Percentiles rank a stretch among this genome's conserved stretches.
These are phyloP conservation scores for Xanthoparmelia taractica DNA, from an alignment of 495 filamentous ascomycete species.

Conservation along the genomic window DNA sequence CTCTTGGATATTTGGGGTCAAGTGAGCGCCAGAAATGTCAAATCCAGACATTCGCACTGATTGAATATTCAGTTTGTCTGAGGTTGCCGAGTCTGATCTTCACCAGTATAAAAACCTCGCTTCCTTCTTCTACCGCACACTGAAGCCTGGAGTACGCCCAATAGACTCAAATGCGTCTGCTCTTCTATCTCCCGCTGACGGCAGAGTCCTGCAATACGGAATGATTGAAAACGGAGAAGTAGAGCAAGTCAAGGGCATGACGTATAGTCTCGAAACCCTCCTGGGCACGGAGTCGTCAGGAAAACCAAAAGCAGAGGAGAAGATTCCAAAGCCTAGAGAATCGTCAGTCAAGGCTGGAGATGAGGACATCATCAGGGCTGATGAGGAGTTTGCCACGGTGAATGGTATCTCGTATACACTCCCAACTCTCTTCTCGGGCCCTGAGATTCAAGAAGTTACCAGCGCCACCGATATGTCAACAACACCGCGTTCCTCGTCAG, in stretches of 20 bases:
- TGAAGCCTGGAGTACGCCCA: conserved; percentile 86
- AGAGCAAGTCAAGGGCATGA: conserved; percentile 99
- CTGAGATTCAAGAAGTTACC: conserved; percentile 30
- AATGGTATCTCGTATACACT: conserved; percentile 97
- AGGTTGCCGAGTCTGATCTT: conserved; percentile 80
- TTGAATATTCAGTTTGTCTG: conserved; percentile 51
- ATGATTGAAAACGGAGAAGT: conserved; percentile 86
- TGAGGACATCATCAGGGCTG: conserved; percentile 59
- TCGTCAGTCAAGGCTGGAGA: conserved; percentile 27
- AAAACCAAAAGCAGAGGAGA: conserved; percentile 15
- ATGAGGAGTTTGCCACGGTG: conserved; percentile 89
- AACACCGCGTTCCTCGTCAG: conserved; percentile 55
- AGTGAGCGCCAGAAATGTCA: conserved; percentile 39
- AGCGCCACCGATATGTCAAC: conserved; percentile 54
- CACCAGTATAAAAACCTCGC: conserved; percentile 87
- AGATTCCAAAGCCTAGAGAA: conserved; percentile 6
- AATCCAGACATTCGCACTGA: conserved; percentile 7
- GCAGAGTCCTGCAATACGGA: conserved; percentile 83
- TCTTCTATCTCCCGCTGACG: conserved; percentile 81
- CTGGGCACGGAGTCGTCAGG: conserved; percentile 56
- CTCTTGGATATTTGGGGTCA: conserved; percentile 85
- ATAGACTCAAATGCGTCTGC: conserved; percentile 72
- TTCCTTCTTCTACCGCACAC: conserved; percentile 90
- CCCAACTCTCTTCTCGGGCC: conserved; percentile 78
- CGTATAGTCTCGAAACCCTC: conserved; percentile 88